Evolutionary conservation across 2,329 filamentous ascomycete genomes (phyloP).

Genomic region (Microsporum audouinii): DNA sequence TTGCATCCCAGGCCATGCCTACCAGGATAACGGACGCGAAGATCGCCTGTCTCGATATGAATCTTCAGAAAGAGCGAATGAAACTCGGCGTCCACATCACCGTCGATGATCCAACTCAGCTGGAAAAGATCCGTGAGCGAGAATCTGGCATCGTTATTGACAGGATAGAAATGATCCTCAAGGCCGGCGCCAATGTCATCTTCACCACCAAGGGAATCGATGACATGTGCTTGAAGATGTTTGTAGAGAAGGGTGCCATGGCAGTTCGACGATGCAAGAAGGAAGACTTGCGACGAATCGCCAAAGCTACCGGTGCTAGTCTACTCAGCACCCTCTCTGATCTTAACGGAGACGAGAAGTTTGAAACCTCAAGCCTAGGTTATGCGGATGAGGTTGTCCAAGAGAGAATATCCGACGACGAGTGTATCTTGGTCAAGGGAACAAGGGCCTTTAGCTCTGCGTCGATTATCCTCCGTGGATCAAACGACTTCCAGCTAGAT

Average conservation of each 20-base stretch:
- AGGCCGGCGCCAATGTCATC: conserved; percentile 90
- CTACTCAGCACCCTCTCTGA: conserved; percentile 89
- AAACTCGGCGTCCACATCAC: conserved; percentile 98
- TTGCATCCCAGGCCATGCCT: conserved; percentile 95
- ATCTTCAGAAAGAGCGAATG: conserved; percentile 97
- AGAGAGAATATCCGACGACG: conserved; percentile 96
- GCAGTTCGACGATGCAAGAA: conserved; percentile 95
- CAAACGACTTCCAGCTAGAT: conserved; percentile 93
- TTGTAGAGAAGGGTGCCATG: conserved; percentile 91
- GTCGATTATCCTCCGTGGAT: conserved; percentile 86
- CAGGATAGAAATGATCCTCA: conserved; percentile 91
- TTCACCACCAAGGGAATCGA: conserved; percentile 98
- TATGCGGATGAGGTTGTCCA: conserved; percentile 93
- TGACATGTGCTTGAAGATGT: conserved; percentile 85
- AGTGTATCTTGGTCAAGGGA: conserved; percentile 93
- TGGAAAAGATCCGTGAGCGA: conserved; percentile 90
- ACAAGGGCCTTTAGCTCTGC: conserved; percentile 90
- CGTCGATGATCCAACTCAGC: conserved; percentile 89
- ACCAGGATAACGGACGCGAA: conserved; percentile 87
- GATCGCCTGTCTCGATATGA: conserved; percentile 95
- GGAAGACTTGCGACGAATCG: conserved; percentile 91
- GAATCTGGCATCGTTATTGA: conserved; percentile 91
- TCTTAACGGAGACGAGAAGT: conserved; percentile 93
- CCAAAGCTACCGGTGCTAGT: conserved; percentile 88
- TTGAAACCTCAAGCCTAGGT: conserved; percentile 79